Evolutionary conservation across 306 rosid species (phyloP), one percentile per base, ranked within the genome.

Genomic region (Comarum palustre): DNA sequence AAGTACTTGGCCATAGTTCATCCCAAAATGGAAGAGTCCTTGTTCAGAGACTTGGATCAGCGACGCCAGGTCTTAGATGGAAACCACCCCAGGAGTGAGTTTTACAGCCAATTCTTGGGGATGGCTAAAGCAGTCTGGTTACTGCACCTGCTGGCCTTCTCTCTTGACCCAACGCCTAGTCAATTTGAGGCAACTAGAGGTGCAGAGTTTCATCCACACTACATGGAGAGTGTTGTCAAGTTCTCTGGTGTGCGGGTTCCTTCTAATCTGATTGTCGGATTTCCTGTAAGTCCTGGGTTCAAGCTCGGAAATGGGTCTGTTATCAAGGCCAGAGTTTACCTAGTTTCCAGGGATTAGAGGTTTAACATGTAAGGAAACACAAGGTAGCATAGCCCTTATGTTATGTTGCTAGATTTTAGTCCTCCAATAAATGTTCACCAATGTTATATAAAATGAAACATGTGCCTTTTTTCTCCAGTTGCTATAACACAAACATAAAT

Each of bases 11-110:
- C 96, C 55, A 84, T 94, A 55, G 85, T 91, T 36, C 99, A 91
- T 80, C 95, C 97, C 52, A 94, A 94, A 83, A 94, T 94, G 99
- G 99, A 94, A 83, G 97, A 91, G 83, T 94, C 99, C 19, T 77
- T 94, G 87, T 91, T 94, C 45, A 96, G 99, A 12, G 87, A 94
- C 81, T 75, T 86, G 79, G 96, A 94, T 63, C 99, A 94, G 78
- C 86, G 86, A 68, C 83, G 76, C 61, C 96, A 86, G 73, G 82
- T 91, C 36, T 46, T 87, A 67, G 92, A 84, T 0, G 97, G 97
- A 65, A 82, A 76, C 76, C 99, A 94, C 73, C 99, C 99, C 0
- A 81, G 99, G 83, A 94, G 86, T 74, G 85, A 89, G 68, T 94
- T 94, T 71, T 94, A 94, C 66, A 84, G 85, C 29, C 87, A 84